Percentiles rank a stretch among this genome's conserved stretches.
phyloP scores from a whole-genome alignment of 192 early-diverging fungal species.

The Backusella tuberculispora region DNA sequence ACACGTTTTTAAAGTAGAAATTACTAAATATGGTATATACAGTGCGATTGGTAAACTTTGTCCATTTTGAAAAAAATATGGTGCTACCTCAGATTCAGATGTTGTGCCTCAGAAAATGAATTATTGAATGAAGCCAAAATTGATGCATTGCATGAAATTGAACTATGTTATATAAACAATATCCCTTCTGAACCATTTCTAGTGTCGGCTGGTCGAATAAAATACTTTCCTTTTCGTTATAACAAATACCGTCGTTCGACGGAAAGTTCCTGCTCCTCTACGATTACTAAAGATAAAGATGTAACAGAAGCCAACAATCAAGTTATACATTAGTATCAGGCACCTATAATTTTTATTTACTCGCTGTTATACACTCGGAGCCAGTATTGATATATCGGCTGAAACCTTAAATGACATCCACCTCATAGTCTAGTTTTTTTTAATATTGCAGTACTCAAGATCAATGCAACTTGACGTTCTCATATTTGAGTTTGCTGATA shows the following conservation, averaged over 20 bases:
- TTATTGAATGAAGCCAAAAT: neutral
- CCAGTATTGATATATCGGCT: no score
- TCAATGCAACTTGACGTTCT: no score
- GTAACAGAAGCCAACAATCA: neutral
- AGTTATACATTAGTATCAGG: neutral
- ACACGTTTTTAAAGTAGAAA: slow-evolving; percentile 13
- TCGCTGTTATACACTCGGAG: no score
- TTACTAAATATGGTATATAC: neutral
- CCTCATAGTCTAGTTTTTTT: no score
- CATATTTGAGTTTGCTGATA: no score
- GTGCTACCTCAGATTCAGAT: no score
- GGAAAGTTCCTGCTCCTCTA: neutral
- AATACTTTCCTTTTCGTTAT: slow-evolving; percentile 6
- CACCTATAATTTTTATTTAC: neutral
- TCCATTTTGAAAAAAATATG: no score
- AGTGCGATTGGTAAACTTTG: no score
- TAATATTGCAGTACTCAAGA: no score
- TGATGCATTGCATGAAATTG: slow-evolving; percentile 4
- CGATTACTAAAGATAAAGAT: neutral
- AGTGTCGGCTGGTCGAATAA: slow-evolving; percentile 5
- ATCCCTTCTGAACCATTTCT: slow-evolving; percentile 5
- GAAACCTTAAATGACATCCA: no score
- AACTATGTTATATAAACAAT: slow-evolving; percentile 16
- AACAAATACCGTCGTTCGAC: neutral
- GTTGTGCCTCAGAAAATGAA: no score